Base-by-base conservation (phyloP, 495 filamentous ascomycete genomes). In the Amphirosellinia nigrospora region DNA sequence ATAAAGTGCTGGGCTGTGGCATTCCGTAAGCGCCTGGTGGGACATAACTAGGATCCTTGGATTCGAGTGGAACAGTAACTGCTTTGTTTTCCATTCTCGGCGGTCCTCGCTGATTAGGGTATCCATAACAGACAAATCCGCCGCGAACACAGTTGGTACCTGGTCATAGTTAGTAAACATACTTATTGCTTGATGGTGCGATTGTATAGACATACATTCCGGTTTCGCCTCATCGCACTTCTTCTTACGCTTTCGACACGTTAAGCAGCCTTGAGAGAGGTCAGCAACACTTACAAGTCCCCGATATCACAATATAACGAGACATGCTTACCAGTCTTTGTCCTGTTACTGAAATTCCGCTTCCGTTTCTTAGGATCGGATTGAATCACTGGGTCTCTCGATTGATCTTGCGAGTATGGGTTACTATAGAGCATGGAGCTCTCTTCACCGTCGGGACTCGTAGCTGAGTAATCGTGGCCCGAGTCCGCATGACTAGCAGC, bases 221-320 rank as follows among this genome's bases (percentile, higher is more conserved):
- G 96, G 96, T 80, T 97, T 95, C 70, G 87, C 87, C 82, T 99
- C 96, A 75, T 99, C 96, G 77, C 96, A 99, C 80, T 99, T 99
- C 88, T 99, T 99, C 87, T 99, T 99, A 56, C 96, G 88, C 73
- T 90, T 88, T 65, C 96, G 86, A 79, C 96, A 99, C 34, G 96
- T 99, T 82, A 97, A 92, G 78, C 96, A 99, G 21, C 96, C 69
- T 71, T 30, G 2, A 21, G 1, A 26, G 30, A 71, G 65, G 72
- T 78, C 64, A 78, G 76, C 63, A 73, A 72, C 16, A 48, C 30
- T 53, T 26, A 21, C 5, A 13, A 46, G 21, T 15, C 13, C 23
- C 19, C 1, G 43, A 21, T 39, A 41, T 32, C n/a, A 21, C 19
- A 55, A 30, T 30, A n/a, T 38, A 34, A 53, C 10, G 67, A 63